A percentile compares a stretch with the other conserved stretches of the same genome.
Conservation (phyloP, 192 early-diverging fungal species). For the Coemansia sp. region DNA sequence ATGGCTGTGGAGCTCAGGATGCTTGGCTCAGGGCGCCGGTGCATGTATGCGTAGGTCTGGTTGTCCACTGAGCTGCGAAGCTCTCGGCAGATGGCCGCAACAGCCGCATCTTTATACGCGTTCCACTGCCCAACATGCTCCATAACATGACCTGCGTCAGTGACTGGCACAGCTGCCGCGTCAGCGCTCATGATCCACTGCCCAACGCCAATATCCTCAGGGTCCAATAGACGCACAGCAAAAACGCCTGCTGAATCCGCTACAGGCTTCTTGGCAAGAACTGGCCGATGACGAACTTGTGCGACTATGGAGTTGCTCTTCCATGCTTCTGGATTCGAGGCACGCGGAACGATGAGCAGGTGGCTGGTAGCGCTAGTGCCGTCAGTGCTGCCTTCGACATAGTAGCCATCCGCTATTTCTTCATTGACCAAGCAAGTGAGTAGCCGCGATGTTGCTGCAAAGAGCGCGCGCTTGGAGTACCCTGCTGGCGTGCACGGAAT, state of each 20-base stretch:
- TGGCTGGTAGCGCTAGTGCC: conserved; percentile 15
- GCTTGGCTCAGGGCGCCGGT: conserved; percentile 24
- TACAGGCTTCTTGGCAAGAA: conserved; percentile 7
- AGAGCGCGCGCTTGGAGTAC: conserved; percentile 36
- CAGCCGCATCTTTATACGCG: conserved; percentile 28
- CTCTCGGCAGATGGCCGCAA: conserved; percentile 51
- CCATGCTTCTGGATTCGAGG: conserved; percentile 10
- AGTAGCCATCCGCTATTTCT: conserved; percentile 51
- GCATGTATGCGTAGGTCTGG: conserved; percentile 50
- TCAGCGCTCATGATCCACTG: conserved; percentile 25
- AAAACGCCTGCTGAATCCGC: not conserved
- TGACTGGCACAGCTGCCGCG: conserved; percentile 11
- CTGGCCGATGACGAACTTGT: conserved; percentile 24
- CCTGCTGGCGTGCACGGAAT: conserved; percentile 25
- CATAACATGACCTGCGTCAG: conserved; percentile 51
- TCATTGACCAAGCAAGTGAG: conserved; percentile 61
- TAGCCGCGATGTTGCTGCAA: conserved; percentile 61
- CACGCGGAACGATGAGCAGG: conserved; percentile 23
- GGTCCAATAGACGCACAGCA: conserved; percentile 40
- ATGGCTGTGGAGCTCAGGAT: conserved; percentile 47
- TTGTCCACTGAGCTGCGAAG: conserved; percentile 58
- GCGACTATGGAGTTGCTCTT: conserved; percentile 21
- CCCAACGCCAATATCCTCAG: conserved; percentile 39
- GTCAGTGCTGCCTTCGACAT: conserved; percentile 21
- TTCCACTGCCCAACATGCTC: conserved; percentile 47